These are phyloP conservation scores for Collybia sp. DNA, from an alignment of 768 basidiomycete genomes.

Conservation along the genomic window DNA sequence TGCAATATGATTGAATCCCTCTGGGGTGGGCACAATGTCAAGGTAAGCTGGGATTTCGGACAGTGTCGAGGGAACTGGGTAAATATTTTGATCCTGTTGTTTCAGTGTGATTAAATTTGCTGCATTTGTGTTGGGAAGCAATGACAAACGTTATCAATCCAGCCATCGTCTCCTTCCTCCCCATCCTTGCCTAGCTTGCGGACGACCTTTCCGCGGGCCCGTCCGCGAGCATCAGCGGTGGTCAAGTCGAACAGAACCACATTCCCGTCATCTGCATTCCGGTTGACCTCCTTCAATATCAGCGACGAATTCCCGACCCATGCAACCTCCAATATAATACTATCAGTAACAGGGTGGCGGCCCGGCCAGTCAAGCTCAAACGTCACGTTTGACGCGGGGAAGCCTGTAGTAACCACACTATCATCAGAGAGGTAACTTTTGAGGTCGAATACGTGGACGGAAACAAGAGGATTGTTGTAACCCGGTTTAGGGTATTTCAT, in stretches of 20 bases:
- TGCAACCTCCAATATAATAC: slow-evolving; percentile 75
- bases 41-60: slow-evolving; percentile 66
- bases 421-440: slow-evolving; percentile 38
- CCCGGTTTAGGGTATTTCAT: slow-evolving; percentile 88
- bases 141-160: slow-evolving; percentile 80
- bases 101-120: not conserved
- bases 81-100: slow-evolving; percentile 56
- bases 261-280: slow-evolving; percentile 76
- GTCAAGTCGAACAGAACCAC: slow-evolving; percentile 72
- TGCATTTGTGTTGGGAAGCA: not conserved
- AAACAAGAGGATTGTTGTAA: slow-evolving; percentile 83
- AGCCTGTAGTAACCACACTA: slow-evolving; percentile 16
- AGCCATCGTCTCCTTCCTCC: slow-evolving; percentile 88
- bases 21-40: slow-evolving; percentile 77
- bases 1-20: slow-evolving; percentile 92
- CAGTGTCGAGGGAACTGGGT: slow-evolving; percentile 45
- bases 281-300: slow-evolving; percentile 82
- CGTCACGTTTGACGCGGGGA: slow-evolving; percentile 37
- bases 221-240: slow-evolving; percentile 16
- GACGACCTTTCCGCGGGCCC: slow-evolving; percentile 50
- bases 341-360: slow-evolving; percentile 51
- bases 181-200: slow-evolving; percentile 77
- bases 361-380: slow-evolving; percentile 64
- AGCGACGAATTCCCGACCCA: slow-evolving; percentile 81
- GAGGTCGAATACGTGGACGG: slow-evolving; percentile 80